These are phyloP conservation scores for Diaporthe destruens DNA, from an alignment of 2,329 filamentous ascomycete species.

Conservation along the genomic window DNA sequence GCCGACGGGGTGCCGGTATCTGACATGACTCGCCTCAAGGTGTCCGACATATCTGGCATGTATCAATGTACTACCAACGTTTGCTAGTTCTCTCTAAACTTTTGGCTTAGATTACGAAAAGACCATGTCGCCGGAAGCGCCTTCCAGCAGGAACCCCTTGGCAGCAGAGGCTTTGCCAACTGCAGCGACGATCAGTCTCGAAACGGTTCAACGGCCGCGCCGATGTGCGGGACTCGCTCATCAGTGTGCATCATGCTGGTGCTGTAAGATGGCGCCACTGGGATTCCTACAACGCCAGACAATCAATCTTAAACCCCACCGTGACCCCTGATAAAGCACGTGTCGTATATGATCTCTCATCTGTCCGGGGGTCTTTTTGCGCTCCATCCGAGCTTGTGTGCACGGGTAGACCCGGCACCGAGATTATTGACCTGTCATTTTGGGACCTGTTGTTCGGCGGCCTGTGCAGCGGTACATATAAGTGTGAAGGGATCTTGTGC, in stretches of 20 bases:
- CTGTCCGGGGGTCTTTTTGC: not conserved
- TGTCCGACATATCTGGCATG: not conserved
- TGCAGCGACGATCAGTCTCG: not conserved
- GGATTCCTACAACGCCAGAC: not conserved
- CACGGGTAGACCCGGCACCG: not conserved
- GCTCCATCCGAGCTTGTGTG: not conserved
- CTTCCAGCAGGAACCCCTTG: not conserved
- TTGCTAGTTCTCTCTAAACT: not conserved
- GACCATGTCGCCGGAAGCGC: not conserved
- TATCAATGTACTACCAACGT: not conserved
- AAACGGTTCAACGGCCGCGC: not conserved
- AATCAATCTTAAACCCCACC: conserved; percentile 4
- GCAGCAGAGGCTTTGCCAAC: not conserved
- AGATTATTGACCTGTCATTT: not conserved
- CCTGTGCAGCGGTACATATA: conserved; percentile 9
- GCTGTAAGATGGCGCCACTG: not conserved
- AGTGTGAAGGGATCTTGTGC: not conserved
- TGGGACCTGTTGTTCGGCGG: not conserved
- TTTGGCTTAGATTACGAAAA: not conserved
- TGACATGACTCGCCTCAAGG: conserved; percentile 9
- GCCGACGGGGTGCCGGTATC: conserved; percentile 1
- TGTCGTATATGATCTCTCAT: not conserved
- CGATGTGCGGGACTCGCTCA: not conserved
- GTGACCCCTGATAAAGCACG: not conserved
- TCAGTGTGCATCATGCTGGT: not conserved